Conservation (phyloP, 441 rosid genomes). For the Aleurites moluccanus region DNA sequence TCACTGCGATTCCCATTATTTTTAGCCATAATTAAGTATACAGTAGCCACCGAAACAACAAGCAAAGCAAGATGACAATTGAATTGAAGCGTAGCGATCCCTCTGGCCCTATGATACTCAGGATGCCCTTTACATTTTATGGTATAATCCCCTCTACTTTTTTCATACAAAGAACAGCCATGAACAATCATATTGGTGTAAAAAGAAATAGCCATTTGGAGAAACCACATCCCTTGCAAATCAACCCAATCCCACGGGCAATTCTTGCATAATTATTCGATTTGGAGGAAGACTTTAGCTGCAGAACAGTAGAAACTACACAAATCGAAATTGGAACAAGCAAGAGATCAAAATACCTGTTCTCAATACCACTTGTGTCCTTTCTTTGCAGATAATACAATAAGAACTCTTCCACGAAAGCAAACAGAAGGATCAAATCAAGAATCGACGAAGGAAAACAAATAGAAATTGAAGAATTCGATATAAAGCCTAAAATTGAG, state of each 20-base stretch:
- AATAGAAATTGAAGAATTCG: constrained; percentile 27
- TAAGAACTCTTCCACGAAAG: constrained; percentile 71
- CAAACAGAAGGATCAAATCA: constrained; percentile 55
- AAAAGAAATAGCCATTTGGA: constrained; percentile 90
- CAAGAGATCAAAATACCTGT: constrained; percentile 75
- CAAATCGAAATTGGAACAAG: constrained; percentile 72
- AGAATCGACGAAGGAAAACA: constrained; percentile 49
- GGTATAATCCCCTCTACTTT: constrained; percentile 76
- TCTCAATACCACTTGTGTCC: constrained; percentile 71
- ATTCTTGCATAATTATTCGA: constrained; percentile 39
- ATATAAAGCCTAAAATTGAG: constrained; percentile 44
- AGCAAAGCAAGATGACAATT: constrained; percentile 85
- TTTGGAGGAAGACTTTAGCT: constrained; percentile 39
- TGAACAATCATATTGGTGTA: constrained; percentile 58
- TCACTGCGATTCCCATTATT: constrained; percentile 42
- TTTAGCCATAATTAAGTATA: constrained; percentile 50
- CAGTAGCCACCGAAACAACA: constrained; percentile 45
- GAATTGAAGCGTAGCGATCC: constrained; percentile 89
- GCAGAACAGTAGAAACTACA: constrained; percentile 52
- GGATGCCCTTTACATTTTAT: constrained; percentile 71
- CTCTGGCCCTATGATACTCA: constrained; percentile 83
- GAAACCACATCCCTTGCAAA: constrained; percentile 89
- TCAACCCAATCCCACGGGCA: constrained; percentile 69
- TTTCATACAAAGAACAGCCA: constrained; percentile 63
- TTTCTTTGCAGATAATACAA: too few species aligned